Conservation (phyloP, 1,284 basidiomycete species). For the Entoloma clypeatum region DNA sequence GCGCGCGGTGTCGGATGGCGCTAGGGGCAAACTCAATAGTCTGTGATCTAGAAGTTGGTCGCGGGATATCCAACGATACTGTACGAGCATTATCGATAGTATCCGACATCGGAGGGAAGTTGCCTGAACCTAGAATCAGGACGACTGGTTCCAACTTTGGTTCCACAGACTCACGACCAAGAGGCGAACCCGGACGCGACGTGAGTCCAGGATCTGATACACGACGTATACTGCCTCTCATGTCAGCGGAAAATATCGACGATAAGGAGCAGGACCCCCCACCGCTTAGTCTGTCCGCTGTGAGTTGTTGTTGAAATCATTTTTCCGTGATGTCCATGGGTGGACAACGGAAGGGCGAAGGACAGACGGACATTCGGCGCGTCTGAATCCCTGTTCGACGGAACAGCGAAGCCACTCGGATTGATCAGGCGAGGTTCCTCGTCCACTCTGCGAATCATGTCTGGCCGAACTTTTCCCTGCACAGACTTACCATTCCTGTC, state of each 20-base stretch:
- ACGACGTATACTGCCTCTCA: slow-evolving; percentile 30
- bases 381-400: slow-evolving; percentile 19
- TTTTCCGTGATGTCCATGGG: slow-evolving; percentile 2
- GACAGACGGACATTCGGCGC: slow-evolving; percentile 19
- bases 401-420: slow-evolving; percentile 60
- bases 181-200: slow-evolving; percentile 33
- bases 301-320: background rate
- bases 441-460: slow-evolving; percentile 86
- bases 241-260: no score
- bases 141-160: no score
- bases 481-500: slow-evolving; percentile 19
- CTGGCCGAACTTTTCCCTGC: slow-evolving; percentile 48
- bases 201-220: slow-evolving; percentile 38
- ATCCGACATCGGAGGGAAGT: slow-evolving; percentile 33
- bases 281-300: no score
- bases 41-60: slow-evolving; percentile 41
- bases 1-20: slow-evolving; percentile 18
- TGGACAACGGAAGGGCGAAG: slow-evolving; percentile 16
- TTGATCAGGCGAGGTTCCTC: slow-evolving; percentile 79
- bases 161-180: no score
- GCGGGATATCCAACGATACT: slow-evolving; percentile 15
- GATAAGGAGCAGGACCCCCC: no score
- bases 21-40: slow-evolving; percentile 56
- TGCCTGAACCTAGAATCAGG: no score
- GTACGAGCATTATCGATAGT: slow-evolving; percentile 26